These are phyloP conservation scores for Solanum chacoense DNA, from an alignment of 305 asterid genomes.

Conservation along the genomic window DNA sequence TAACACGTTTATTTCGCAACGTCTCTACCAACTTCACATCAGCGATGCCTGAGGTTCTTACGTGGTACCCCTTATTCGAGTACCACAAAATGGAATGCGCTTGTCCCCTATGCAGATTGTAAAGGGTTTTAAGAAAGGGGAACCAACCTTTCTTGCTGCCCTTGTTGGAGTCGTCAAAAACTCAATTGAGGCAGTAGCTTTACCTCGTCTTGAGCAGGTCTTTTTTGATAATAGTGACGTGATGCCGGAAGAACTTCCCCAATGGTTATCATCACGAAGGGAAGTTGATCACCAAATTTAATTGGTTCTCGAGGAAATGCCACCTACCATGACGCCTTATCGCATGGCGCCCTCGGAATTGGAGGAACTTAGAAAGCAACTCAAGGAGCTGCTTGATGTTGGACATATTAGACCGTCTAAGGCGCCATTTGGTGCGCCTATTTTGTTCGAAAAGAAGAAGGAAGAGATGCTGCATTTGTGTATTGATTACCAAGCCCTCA, in stretches of 20 bases:
- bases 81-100: not conserved
- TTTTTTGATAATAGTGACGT: not conserved
- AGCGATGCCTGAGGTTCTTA: not conserved
- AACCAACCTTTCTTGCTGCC: not conserved
- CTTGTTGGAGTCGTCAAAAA: not conserved
- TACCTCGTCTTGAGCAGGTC: no score
- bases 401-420: no score
- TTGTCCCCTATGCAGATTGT: not conserved
- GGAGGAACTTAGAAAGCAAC: no score
- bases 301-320: no score
- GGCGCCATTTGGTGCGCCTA: rapidly evolving
- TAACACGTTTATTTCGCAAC: not conserved
- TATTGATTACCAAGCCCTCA: no score
- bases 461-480: not conserved
- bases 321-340: no score
- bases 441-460: no score
- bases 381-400: no score
- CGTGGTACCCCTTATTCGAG: not conserved
- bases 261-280: not conserved
- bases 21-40: not conserved
- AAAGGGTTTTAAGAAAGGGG: not conserved
- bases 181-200: no score
- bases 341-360: no score
- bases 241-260: not conserved
- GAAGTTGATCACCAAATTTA: no score